These are phyloP conservation scores for Cytospora schulzeri DNA, from an alignment of 2,329 filamentous ascomycete species.

Conservation along the genomic window DNA sequence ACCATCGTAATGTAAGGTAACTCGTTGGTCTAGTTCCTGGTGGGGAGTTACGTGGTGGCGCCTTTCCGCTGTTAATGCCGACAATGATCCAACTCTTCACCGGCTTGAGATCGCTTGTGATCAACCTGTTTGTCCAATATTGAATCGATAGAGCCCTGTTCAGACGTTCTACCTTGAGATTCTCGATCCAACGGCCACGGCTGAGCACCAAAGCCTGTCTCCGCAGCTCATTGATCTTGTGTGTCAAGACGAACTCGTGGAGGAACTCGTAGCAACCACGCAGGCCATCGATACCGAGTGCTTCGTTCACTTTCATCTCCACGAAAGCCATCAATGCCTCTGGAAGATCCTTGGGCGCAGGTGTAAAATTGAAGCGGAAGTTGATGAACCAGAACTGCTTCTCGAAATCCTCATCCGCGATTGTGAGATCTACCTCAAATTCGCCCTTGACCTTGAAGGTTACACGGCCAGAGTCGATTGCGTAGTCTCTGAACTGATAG, in stretches of 20 bases:
- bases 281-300: constrained; percentile 71
- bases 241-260: constrained; percentile 84
- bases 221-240: constrained; percentile 83
- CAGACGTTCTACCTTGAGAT: constrained; percentile 74
- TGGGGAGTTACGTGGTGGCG: constrained; percentile 38
- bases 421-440: constrained; percentile 90
- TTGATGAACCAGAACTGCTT: constrained; percentile 95
- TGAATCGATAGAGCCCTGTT: constrained; percentile 84
- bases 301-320: constrained; percentile 71
- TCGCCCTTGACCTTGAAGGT: constrained; percentile 83
- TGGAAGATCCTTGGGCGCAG: constrained; percentile 63
- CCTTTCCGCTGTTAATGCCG: constrained; percentile 71
- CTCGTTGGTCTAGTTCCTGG: constrained; percentile 52
- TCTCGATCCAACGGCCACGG: constrained; percentile 74
- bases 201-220: constrained; percentile 74
- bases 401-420: constrained; percentile 80
- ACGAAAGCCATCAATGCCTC: constrained; percentile 66
- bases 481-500: constrained; percentile 73
- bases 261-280: constrained; percentile 81
- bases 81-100: constrained; percentile 88
- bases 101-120: constrained; percentile 48
- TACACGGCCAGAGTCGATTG: constrained; percentile 80
- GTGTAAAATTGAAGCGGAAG: constrained; percentile 79
- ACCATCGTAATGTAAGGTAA: constrained; percentile 73
- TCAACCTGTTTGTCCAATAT: constrained; percentile 76